Percentiles rank a stretch among this genome's conserved stretches.
Evolutionary conservation across 768 basidiomycete genomes (phyloP).

Genomic region (Cubamyces lactineus): DNA sequence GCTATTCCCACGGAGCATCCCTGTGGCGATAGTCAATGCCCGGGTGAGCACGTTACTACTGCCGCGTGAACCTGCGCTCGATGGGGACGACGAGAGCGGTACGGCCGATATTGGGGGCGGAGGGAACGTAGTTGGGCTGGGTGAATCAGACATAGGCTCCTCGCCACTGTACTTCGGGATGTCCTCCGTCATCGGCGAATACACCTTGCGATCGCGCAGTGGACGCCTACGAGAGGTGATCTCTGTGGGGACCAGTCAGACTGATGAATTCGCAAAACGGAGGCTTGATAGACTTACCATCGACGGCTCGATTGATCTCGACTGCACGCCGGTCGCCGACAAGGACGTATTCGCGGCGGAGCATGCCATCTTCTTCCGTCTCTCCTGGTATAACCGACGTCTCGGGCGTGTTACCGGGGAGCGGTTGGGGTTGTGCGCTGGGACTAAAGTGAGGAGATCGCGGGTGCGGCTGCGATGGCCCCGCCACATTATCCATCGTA

Average conservation of each 20-base stretch:
- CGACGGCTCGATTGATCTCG: conserved; percentile 89
- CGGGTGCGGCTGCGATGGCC: conserved; percentile 13
- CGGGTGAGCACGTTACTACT: conserved; percentile 77
- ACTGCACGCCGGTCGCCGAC: conserved; percentile 89
- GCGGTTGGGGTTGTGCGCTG: conserved; percentile 25
- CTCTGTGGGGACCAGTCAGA: conserved; percentile 46
- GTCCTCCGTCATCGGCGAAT: conserved; percentile 54
- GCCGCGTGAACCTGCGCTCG: conserved; percentile 59
- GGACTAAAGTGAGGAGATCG: conserved; percentile 10
- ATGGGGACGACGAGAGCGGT: conserved; percentile 68
- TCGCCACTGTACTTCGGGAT: conserved; percentile 37
- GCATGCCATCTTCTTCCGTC: conserved; percentile 79
- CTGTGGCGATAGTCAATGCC: conserved; percentile 78
- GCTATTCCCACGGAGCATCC: conserved; percentile 73
- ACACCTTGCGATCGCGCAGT: conserved; percentile 56
- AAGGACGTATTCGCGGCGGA: conserved; percentile 89
- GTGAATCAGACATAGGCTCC: conserved; percentile 34
- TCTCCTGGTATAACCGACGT: conserved; percentile 80
- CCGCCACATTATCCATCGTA: conserved; percentile 3
- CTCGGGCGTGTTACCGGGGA: conserved; percentile 60
- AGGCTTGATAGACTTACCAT: conserved; percentile 58
- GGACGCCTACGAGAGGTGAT: conserved; percentile 63
- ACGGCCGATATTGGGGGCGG: conserved; percentile 56
- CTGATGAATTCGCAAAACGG: neutral
- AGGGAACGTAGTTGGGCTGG: conserved; percentile 58